These are phyloP conservation scores for Didymella keratinophila DNA, from an alignment of 2,329 filamentous ascomycete species.

Conservation along the genomic window DNA sequence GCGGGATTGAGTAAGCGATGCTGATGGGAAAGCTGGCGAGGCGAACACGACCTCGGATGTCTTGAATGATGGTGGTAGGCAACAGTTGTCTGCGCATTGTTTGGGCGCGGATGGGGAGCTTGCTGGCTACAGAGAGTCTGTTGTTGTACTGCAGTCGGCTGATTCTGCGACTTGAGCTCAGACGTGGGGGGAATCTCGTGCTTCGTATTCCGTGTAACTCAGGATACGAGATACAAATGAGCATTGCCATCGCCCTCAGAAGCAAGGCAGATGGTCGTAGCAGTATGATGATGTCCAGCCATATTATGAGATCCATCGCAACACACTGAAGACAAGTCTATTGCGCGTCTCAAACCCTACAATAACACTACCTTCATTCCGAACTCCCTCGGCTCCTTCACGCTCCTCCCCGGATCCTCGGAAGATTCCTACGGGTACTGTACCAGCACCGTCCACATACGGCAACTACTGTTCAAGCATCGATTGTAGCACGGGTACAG, in stretches of 20 bases:
- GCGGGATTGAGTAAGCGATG: no score
- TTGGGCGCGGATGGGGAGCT: no score
- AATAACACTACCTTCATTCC: neutral
- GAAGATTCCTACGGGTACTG: neutral
- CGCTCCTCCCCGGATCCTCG: neutral
- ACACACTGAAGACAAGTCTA: neutral
- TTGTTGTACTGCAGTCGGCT: no score
- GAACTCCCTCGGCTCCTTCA: neutral
- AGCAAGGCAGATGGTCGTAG: neutral
- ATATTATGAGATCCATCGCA: neutral
- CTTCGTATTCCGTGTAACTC: neutral
- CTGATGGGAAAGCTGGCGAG: no score
- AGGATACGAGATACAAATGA: neutral
- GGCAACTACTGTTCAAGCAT: conserved; percentile 1
- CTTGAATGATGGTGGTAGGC: no score
- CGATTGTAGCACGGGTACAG: conserved; percentile 6
- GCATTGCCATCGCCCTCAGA: neutral
- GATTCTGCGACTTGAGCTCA: no score
- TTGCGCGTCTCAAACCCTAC: neutral
- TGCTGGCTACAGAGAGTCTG: no score
- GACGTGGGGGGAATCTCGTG: neutral
- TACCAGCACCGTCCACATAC: neutral
- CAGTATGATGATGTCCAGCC: neutral
- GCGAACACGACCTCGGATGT: no score
- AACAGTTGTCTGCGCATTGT: no score